Evolutionary conservation across 495 filamentous ascomycete genomes (phyloP).

Genomic region (Neurospora sp.): DNA sequence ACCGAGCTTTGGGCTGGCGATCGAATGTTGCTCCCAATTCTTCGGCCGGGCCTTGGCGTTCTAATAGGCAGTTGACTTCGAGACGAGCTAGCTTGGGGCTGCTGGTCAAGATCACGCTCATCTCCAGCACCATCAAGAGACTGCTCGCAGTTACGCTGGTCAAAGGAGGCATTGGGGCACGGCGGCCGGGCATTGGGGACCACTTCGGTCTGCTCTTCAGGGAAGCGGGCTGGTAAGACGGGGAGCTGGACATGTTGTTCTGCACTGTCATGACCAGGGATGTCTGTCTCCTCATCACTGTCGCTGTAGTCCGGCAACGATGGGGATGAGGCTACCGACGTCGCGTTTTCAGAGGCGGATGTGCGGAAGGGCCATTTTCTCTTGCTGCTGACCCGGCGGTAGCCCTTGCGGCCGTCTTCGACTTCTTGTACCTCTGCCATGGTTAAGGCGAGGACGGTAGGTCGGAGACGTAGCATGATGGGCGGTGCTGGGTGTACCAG

Average conservation of each 20-base stretch:
- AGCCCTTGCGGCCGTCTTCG: constrained; percentile 24
- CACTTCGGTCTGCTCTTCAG: background rate
- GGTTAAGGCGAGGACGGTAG: constrained; percentile 43
- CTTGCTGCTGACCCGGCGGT: background rate
- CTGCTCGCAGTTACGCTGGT: background rate
- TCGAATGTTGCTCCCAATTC: background rate
- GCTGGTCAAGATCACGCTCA: background rate
- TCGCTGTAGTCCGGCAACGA: background rate
- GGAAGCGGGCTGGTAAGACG: background rate
- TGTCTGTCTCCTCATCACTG: background rate
- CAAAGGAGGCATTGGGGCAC: background rate
- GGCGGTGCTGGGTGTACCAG: background rate
- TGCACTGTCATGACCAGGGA: background rate
- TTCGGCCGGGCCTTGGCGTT: background rate
- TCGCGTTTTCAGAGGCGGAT: background rate
- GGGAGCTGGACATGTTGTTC: background rate
- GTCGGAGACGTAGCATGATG: constrained; percentile 46
- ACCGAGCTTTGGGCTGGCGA: background rate
- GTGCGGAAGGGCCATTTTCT: background rate
- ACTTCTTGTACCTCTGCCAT: constrained; percentile 44
- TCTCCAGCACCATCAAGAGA: background rate
- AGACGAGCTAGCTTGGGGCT: background rate
- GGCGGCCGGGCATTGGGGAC: background rate
- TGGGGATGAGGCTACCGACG: background rate
- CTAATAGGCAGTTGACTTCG: background rate